Conservation (phyloP, 2,329 filamentous ascomycete species). For the Phaeosphaeria sp. region DNA sequence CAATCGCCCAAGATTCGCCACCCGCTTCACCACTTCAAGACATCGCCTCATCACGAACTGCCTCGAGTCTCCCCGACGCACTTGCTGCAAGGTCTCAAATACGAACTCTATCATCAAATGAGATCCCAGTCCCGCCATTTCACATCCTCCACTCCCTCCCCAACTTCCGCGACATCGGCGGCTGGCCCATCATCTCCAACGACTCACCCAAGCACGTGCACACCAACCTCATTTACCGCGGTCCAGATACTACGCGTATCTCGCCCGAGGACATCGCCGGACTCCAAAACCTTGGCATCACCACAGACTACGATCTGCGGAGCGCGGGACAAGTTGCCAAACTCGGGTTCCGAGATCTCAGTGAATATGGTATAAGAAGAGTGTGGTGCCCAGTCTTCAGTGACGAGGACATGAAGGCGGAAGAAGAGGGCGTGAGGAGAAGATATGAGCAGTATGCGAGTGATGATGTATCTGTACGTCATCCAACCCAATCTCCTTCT, state of each 20-base stretch:
- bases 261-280: conserved; percentile 15
- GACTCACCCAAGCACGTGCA: conserved; percentile 47
- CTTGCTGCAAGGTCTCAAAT: not conserved
- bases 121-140: conserved; percentile 30
- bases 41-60: not conserved
- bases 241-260: conserved; percentile 64
- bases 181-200: conserved; percentile 22
- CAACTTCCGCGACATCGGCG: conserved; percentile 44
- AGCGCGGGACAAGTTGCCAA: conserved; percentile 65
- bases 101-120: conserved; percentile 2
- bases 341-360: conserved; percentile 46
- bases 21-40: not conserved
- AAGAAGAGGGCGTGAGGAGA: conserved; percentile 65
- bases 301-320: conserved; percentile 71
- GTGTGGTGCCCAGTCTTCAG: conserved; percentile 70
- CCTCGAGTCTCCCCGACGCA: not conserved
- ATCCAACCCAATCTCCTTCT: not conserved
- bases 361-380: conserved; percentile 49
- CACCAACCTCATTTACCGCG: conserved; percentile 67
- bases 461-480: conserved; percentile 55
- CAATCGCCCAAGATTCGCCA: not conserved
- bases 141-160: conserved; percentile 30
- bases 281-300: conserved; percentile 61
- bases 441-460: conserved; percentile 66
- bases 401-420: conserved; percentile 60